Base-by-base conservation (phyloP, 441 rosid genomes). In the Pelargonium myrrhifolium region DNA sequence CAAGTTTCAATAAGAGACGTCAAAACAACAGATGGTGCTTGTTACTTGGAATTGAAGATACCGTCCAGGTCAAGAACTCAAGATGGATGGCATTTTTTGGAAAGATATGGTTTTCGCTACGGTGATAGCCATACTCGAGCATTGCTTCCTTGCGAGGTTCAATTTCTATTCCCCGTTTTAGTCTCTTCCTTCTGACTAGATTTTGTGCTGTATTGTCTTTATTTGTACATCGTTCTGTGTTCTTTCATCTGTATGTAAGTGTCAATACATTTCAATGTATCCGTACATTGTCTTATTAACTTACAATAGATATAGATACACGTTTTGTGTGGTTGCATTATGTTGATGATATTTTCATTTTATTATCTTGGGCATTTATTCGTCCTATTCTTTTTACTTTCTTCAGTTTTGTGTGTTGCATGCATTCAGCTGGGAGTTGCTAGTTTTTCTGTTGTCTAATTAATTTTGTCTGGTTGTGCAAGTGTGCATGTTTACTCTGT, bases 121-220 rank as follows among this genome's bases (percentile, higher is more conserved):
- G 96, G 98, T 64, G 80, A 79, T 20, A 72, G 65, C 49, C 7
- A 39, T 35, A 80, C 68, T 6, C 82, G 99, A 43, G 68, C 89
- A 35, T 79, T 95, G 77, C 97, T 95, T 68, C 91, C 99, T 42
- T 83, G 84, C 69, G 99, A 95, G 99, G 99, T 95, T 81, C 73
- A 73, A 74, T 67, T 45, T 81, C 77, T 74, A 56, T 55, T 37
- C 74, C 63, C 64, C 24, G 28, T 21, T 56, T 21, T 20, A 56
- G 28, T 9, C 9, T 3, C 14, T 12, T 17, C 55, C 18, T 47
- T 10, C 2, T 6, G 58, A 3, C 3, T 51, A 15, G 6, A n/a
- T 51, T 51, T 51, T 2, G 21, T 51, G 15, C 15, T n/a, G 4
- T 51, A 51, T 51, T 21, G 15, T 56, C 6, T 55, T 61, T 61